A percentile compares a stretch with the other conserved stretches of the same genome.
Conservation (phyloP, 83 land plant species). For the Isoetes engelmannii region DNA sequence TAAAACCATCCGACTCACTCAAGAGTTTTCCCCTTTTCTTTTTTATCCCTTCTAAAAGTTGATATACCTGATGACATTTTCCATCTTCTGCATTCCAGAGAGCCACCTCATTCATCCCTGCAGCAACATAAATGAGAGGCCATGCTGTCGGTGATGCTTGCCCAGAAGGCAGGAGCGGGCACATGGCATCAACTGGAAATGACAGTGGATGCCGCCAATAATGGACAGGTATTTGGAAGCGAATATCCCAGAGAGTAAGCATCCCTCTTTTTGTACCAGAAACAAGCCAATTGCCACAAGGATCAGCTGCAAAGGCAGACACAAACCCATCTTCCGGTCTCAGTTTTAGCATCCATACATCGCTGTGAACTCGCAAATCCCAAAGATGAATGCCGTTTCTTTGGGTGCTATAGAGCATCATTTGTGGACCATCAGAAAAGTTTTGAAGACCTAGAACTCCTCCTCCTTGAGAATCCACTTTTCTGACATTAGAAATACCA, state of each 20-base stretch:
- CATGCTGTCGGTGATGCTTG: slow-evolving; percentile 33
- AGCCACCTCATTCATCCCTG: slow-evolving; percentile 85
- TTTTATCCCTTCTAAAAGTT: background rate
- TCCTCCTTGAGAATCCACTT: slow-evolving; percentile 68
- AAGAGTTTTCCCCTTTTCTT: background rate
- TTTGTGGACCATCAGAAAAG: slow-evolving; percentile 49
- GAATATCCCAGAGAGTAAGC: slow-evolving; percentile 89
- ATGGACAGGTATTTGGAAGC: slow-evolving; percentile 81
- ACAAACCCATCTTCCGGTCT: slow-evolving; percentile 75
- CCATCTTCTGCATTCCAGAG: slow-evolving; percentile 98
- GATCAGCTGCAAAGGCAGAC: slow-evolving; percentile 62
- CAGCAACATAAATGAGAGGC: slow-evolving; percentile 92
- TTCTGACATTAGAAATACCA: slow-evolving; percentile 65
- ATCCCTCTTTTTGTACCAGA: slow-evolving; percentile 90
- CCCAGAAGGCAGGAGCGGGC: slow-evolving; percentile 50
- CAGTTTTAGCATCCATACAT: slow-evolving; percentile 57
- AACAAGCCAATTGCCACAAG: slow-evolving; percentile 93
- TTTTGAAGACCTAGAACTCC: slow-evolving; percentile 57
- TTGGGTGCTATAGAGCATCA: slow-evolving; percentile 82
- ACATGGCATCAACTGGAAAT: slow-evolving; percentile 76
- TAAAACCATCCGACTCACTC: background rate
- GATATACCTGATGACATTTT: slow-evolving; percentile 78
- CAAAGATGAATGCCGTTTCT: slow-evolving; percentile 80
- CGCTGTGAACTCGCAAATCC: slow-evolving; percentile 59
- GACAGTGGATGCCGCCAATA: slow-evolving; percentile 76